Evolutionary conservation across 1,139 yeast species (phyloP).

Genomic region (Lodderomyces orthopsilosis): DNA sequence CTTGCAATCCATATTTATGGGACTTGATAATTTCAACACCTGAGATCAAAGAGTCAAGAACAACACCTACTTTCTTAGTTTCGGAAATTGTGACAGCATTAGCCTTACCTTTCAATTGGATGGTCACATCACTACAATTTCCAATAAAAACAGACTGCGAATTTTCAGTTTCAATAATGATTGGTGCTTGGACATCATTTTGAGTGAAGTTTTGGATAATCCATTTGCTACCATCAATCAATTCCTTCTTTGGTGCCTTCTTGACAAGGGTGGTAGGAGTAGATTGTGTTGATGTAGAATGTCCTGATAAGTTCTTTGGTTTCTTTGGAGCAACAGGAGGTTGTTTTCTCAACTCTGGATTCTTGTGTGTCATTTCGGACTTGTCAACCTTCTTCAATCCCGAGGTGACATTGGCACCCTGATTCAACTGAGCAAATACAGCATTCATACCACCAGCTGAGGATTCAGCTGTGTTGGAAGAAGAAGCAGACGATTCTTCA

Average conservation of each 20-base stretch:
- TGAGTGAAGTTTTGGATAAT: slow-evolving; percentile 74
- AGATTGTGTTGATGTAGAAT: slow-evolving; percentile 1
- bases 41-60: slow-evolving; percentile 81
- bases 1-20: slow-evolving; percentile 78
- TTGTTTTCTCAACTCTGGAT: slow-evolving; percentile 73
- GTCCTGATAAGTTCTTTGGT: slow-evolving; percentile 50
- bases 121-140: slow-evolving; percentile 66
- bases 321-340: slow-evolving; percentile 70
- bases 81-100: slow-evolving; percentile 82
- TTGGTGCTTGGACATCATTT: slow-evolving; percentile 36
- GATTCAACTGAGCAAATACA: slow-evolving; percentile 85
- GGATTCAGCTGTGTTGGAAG: slow-evolving; percentile 18
- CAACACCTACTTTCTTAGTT: slow-evolving; percentile 68
- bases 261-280: slow-evolving; percentile 18
- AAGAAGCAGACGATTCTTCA: slow-evolving; percentile 24
- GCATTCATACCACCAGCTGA: slow-evolving; percentile 69
- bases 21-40: slow-evolving; percentile 88
- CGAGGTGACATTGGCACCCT: slow-evolving; percentile 80
- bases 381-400: slow-evolving; percentile 89
- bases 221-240: slow-evolving; percentile 84
- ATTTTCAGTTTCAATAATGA: slow-evolving; percentile 75
- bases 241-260: slow-evolving; percentile 72
- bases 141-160: slow-evolving; percentile 89
- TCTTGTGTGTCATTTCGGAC: slow-evolving; percentile 92
- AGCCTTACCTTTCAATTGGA: slow-evolving; percentile 87